phyloP scores from a whole-genome alignment of 2,329 filamentous ascomycete species.

The Rhexocercosporidium sp. region DNA sequence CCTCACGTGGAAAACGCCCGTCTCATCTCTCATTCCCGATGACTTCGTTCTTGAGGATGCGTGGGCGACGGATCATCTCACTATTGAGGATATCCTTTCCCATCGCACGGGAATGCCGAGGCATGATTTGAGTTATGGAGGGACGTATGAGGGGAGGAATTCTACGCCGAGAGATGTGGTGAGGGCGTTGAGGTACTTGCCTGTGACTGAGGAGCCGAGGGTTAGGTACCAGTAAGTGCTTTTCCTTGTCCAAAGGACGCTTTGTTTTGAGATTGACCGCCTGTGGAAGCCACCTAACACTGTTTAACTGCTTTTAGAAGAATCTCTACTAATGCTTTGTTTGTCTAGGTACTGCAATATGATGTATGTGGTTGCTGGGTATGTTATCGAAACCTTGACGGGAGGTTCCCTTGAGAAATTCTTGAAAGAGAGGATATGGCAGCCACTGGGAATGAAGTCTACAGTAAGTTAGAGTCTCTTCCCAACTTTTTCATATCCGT shows the following conservation, averaged over 20 bases:
- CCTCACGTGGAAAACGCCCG: constrained; percentile 53
- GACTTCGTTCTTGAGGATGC: constrained; percentile 57
- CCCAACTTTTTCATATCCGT: background rate
- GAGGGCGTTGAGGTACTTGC: constrained; percentile 52
- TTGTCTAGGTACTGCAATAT: constrained; percentile 51
- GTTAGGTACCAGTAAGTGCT: constrained; percentile 45
- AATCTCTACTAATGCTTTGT: background rate
- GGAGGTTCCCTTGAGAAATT: constrained; percentile 47
- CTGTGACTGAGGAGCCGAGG: constrained; percentile 50
- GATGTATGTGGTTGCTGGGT: constrained; percentile 52
- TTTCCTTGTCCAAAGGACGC: too few species aligned
- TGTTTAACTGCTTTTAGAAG: background rate
- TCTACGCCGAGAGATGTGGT: constrained; percentile 40
- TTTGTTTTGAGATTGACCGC: too few species aligned
- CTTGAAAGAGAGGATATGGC: constrained; percentile 49
- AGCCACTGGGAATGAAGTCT: constrained; percentile 53
- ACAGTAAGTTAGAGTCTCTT: constrained; percentile 39
- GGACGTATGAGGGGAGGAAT: constrained; percentile 36
- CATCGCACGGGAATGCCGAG: constrained; percentile 57
- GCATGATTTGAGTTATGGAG: constrained; percentile 47
- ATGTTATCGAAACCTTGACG: constrained; percentile 53
- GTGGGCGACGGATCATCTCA: constrained; percentile 54
- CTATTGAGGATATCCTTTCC: constrained; percentile 58
- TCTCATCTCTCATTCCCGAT: constrained; percentile 53
- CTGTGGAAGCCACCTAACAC: too few species aligned